Conservation (phyloP, 2,329 filamentous ascomycete species). For the Pseudogymnoascus sp. region DNA sequence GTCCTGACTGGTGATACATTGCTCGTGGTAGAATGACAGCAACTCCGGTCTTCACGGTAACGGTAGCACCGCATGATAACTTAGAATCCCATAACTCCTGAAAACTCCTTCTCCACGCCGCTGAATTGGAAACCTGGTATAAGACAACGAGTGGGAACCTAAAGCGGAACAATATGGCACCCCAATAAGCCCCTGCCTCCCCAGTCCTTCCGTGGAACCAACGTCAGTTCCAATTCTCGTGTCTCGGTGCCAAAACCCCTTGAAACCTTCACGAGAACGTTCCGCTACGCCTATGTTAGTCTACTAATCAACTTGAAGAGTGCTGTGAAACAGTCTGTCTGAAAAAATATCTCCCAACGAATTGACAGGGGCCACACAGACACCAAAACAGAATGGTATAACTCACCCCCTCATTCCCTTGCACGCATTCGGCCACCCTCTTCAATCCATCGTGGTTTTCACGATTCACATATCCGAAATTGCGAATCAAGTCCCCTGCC, state of each 20-base stretch:
- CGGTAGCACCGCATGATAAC: not conserved
- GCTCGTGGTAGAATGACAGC: not conserved
- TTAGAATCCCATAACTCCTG: not conserved
- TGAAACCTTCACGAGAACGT: constrained; percentile 61
- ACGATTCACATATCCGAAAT: constrained; percentile 77
- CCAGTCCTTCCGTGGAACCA: constrained; percentile 76
- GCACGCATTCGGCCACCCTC: constrained; percentile 83
- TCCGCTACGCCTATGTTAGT: constrained; percentile 42
- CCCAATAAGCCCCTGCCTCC: constrained; percentile 83
- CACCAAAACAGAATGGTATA: constrained; percentile 1
- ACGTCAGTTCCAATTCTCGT: constrained; percentile 58
- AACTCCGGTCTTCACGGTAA: not conserved
- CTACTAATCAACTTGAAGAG: not conserved
- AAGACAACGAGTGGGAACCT: constrained; percentile 24
- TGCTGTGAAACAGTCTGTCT: not conserved
- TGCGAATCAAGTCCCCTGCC: constrained; percentile 70
- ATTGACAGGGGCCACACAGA: not conserved
- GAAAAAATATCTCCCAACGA: not conserved
- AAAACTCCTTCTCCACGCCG: not conserved
- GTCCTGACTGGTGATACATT: not conserved
- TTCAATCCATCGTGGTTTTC: constrained; percentile 78
- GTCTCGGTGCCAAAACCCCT: constrained; percentile 30
- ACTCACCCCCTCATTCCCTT: constrained; percentile 82
- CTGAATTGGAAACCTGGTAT: not conserved
- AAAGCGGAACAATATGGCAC: constrained; percentile 81